Evolutionary conservation across 1,284 basidiomycete species (phyloP), one percentile per base, ranked within the genome.

Genomic region (Trichosporon faecale): DNA sequence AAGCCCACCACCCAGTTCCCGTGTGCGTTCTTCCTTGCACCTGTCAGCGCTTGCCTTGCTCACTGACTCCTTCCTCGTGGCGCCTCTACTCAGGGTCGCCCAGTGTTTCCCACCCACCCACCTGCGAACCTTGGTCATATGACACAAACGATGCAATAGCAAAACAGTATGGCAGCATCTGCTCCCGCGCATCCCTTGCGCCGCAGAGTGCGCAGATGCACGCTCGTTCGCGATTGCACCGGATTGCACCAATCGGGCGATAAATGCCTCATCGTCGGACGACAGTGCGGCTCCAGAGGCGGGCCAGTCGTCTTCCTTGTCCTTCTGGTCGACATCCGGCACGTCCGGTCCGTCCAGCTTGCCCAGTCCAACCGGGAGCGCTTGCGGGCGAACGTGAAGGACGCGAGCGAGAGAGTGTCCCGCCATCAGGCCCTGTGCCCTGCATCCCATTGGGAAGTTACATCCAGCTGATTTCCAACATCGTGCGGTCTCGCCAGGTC

Each of bases 111-210:
- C 57, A 61, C 57, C 57, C 57, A 33, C 29, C 49, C 57, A n/a
- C 57, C 57, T 61, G 57, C 27, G 31, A 18, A 23, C 27, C 57
- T 18, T 31, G 57, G 57, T 61, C 57, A 61, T 29, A 61, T 61
- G 57, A 61, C 57, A 33, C 29, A 18, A 12, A 61, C 57, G 57
- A 61, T 61, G 57, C 57, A 31, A 61, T 31, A 9, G 57, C 27
- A 31, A 33, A 18, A 18, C 27, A 61, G 27, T 1, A 61, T 31
- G 57, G 57, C 57, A n/a, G 57, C 57, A 61, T 61, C 57, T 61
- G 57, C 29, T 31, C 29, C 57, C 57, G 57, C 27, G 57, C 57
- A 31, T 16, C 55, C 55, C 55, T 21, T 60, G 55, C 27, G 55
- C 49, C 23, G 49, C 49, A 25, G 21, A 52, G 11, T 7, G 9